Evolutionary conservation across 2,329 filamentous ascomycete genomes (phyloP), one percentile per base, ranked within the genome.

Genomic region (Huntiella bhutanensis): DNA sequence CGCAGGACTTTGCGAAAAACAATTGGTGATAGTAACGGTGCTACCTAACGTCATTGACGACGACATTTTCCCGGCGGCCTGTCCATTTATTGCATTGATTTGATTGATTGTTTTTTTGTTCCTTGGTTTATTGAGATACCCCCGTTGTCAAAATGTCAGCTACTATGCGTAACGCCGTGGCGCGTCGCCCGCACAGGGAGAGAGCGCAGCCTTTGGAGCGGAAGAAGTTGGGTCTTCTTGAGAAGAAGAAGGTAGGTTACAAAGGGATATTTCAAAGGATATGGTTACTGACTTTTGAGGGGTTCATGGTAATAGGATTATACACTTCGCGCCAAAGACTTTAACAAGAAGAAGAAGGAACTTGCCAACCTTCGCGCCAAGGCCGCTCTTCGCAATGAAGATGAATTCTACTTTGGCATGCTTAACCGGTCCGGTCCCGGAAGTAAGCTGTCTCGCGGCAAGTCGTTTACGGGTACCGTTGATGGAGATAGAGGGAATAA

Each of bases 151-250:
- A 36, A 32, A 71, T 74, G 70, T 74, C 71, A 33, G 74, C 73
- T 2, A 55, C 55, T 34, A 68, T 77, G 61, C 66, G 72, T 52
- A 77, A 77, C 57, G 69, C 72, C 59, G 73, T 87, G 51, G 75
- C 85, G 55, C 75, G 84, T 63, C 84, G 85, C 58, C 80, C 85
- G 54, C 88, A 96, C 64, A 75, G 80, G 55, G 91, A 96, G 70
- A 80, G 91, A 55, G 82, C 83, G 33, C 91, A 96, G 62, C 82
- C 87, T 36, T 63, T 75, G 52, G 82, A 87, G 59, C 83, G 91
- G 45, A 68, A 79, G 53, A 84, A 84, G 67, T 85, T 86, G 64
- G 91, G 91, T 53, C 73, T 96, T 16, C 77, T 96, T 51, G 91
- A 96, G 62, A 96, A 98, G 66, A 82, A 91, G 71, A 95, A 95